A percentile compares a stretch with the other conserved stretches of the same genome.
These are phyloP conservation scores for Barnettozyma populi DNA, from an alignment of 805 yeast genomes.

Conservation along the genomic window DNA sequence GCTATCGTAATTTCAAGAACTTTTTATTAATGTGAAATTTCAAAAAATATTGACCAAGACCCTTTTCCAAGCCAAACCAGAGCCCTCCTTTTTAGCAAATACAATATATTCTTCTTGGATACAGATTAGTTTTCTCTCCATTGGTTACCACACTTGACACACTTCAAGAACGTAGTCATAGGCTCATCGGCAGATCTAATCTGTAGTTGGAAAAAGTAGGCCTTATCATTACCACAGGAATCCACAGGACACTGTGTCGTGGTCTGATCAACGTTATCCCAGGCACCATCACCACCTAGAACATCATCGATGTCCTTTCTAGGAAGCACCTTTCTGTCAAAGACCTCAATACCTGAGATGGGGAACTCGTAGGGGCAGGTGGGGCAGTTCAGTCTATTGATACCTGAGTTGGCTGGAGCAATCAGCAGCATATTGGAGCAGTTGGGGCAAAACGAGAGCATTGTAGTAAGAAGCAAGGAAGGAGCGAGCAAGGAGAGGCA, in stretches of 20 bases:
- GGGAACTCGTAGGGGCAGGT: conserved; percentile 96
- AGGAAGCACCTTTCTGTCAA: conserved; percentile 74
- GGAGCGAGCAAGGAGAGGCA: too few relatives aligned
- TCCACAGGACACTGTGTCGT: conserved; percentile 88
- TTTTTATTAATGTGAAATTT: background rate
- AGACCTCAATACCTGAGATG: conserved; percentile 76
- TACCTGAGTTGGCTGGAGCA: conserved; percentile 51
- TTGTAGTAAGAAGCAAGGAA: too few relatives aligned
- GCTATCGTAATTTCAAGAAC: too few relatives aligned
- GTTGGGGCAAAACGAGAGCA: conserved; percentile 93
- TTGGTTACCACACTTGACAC: conserved; percentile 87
- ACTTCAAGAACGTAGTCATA: conserved; percentile 96
- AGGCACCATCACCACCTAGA: conserved; percentile 92
- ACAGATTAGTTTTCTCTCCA: conserved; percentile 86
- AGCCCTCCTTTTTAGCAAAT: background rate
- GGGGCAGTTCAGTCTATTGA: conserved; percentile 75
- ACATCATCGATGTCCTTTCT: conserved; percentile 95
- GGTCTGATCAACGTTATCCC: conserved; percentile 99
- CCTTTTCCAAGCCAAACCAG: background rate
- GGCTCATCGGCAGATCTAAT: conserved; percentile 99
- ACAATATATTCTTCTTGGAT: background rate
- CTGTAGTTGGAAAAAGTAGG: conserved; percentile 94
- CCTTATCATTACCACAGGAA: conserved; percentile 80
- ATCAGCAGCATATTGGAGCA: conserved; percentile 87
- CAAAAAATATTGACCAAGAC: background rate